Evolutionary conservation across 2,329 filamentous ascomycete genomes (phyloP).

Genomic region (Stachybotrys chartarum): DNA sequence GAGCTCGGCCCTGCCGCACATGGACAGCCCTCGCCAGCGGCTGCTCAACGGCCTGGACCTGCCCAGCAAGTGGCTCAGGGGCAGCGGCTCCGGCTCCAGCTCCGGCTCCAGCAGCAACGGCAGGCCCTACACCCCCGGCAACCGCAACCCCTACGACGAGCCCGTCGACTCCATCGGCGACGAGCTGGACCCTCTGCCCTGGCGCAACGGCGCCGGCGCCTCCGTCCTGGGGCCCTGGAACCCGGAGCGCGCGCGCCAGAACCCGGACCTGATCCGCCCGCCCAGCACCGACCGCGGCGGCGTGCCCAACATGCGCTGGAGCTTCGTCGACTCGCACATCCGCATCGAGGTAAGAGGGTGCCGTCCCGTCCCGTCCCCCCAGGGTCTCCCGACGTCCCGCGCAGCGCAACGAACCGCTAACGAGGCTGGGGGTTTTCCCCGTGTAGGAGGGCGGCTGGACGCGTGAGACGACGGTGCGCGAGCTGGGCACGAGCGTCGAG

Average conservation of each 20-base stretch:
- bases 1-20: slow-evolving; percentile 17
- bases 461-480: slow-evolving; percentile 61
- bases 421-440: too few relatives aligned
- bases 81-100: slow-evolving; percentile 9
- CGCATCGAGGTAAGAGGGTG: slow-evolving; percentile 48
- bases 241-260: slow-evolving; percentile 58
- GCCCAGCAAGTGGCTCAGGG: slow-evolving; percentile 29
- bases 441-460: slow-evolving; percentile 68
- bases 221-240: slow-evolving; percentile 66
- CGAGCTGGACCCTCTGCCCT: slow-evolving; percentile 57
- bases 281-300: slow-evolving; percentile 67
- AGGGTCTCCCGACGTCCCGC: too few relatives aligned
- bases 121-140: slow-evolving; percentile 50
- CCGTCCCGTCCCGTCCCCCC: too few relatives aligned
- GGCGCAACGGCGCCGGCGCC: slow-evolving; percentile 55
- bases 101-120: slow-evolving; percentile 20
- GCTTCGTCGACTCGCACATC: slow-evolving; percentile 57
- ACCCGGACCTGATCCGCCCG: slow-evolving; percentile 64
- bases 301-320: slow-evolving; percentile 67
- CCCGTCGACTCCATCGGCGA: slow-evolving; percentile 55
- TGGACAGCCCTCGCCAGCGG: slow-evolving; percentile 47
- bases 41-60: slow-evolving; percentile 42
- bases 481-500: slow-evolving; percentile 59
- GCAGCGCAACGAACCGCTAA: too few relatives aligned
- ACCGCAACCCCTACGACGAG: slow-evolving; percentile 54